A percentile compares a stretch with the other conserved stretches of the same genome.
Conservation (phyloP, 208 protist species). For the Zelonia costaricensis region DNA sequence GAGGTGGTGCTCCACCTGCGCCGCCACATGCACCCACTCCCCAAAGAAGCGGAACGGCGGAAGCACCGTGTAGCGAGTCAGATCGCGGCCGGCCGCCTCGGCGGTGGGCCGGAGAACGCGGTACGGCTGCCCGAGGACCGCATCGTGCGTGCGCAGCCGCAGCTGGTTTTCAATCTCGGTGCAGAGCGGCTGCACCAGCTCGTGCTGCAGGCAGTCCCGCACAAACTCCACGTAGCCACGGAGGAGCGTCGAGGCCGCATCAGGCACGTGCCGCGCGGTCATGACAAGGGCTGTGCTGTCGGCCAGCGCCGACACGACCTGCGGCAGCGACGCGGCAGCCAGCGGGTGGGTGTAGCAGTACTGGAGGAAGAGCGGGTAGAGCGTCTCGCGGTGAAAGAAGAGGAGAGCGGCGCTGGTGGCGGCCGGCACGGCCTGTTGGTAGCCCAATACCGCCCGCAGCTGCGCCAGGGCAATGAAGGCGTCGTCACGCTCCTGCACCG, state of each 20-base stretch:
- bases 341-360: constrained; percentile 75
- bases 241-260: constrained; percentile 31
- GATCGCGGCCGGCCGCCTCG: constrained; percentile 37
- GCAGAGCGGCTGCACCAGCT: constrained; percentile 75
- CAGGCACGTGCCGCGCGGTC: constrained; percentile 27
- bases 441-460: constrained; percentile 66
- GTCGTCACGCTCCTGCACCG: constrained; percentile 55
- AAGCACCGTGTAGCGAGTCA: constrained; percentile 81
- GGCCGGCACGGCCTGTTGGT: constrained; percentile 44
- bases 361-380: constrained; percentile 86
- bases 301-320: constrained; percentile 72
- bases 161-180: constrained; percentile 95
- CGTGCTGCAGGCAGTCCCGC: constrained; percentile 41
- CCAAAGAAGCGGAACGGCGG: constrained; percentile 86
- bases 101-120: constrained; percentile 13
- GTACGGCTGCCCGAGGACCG: constrained; percentile 48
- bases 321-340: constrained; percentile 58
- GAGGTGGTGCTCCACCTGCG: constrained; percentile 92
- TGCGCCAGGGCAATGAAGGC: constrained; percentile 63
- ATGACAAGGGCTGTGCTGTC: constrained; percentile 54
- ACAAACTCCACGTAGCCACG: constrained; percentile 60
- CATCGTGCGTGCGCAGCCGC: constrained; percentile 91
- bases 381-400: constrained; percentile 84
- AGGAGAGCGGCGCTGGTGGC: constrained; percentile 87
- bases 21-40: constrained; percentile 72